Conservation (phyloP, 192 early-diverging fungal genomes). For the Gigaspora rosea region DNA sequence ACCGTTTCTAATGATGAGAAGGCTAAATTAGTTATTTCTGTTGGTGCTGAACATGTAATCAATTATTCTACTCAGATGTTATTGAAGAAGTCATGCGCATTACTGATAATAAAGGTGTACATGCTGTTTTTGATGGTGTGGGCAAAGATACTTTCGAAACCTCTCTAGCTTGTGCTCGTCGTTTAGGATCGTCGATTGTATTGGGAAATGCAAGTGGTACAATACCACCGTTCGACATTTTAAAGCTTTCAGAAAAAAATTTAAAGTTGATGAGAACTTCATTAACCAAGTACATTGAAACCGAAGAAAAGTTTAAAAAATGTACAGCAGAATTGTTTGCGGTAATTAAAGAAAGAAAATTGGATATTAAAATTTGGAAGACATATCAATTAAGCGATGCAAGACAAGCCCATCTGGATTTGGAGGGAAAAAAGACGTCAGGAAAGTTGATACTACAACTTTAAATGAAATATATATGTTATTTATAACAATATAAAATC, state of each 20-base stretch:
- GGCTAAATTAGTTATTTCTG: slow-evolving; percentile 54
- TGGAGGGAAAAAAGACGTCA: slow-evolving; percentile 69
- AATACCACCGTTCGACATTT: slow-evolving; percentile 62
- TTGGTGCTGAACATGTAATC: slow-evolving; percentile 76
- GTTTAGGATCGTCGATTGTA: slow-evolving; percentile 71
- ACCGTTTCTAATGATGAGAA: slow-evolving; percentile 77
- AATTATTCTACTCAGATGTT: slow-evolving; percentile 66
- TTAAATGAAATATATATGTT: background rate
- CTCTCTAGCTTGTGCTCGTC: slow-evolving; percentile 62
- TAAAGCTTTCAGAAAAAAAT: slow-evolving; percentile 67
- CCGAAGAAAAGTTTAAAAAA: slow-evolving; percentile 65
- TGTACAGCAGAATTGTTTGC: slow-evolving; percentile 62
- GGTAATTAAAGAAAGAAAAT: slow-evolving; percentile 58
- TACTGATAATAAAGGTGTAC: slow-evolving; percentile 71
- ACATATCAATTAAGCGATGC: slow-evolving; percentile 75
- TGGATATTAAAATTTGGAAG: slow-evolving; percentile 74
- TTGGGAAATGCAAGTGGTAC: slow-evolving; percentile 91
- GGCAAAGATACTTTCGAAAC: slow-evolving; percentile 83
- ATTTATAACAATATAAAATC: too few relatives aligned
- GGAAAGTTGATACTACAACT: slow-evolving; percentile 67
- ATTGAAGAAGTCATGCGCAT: slow-evolving; percentile 69
- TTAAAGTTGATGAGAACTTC: slow-evolving; percentile 72
- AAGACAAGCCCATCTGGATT: slow-evolving; percentile 73
- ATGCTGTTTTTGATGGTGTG: slow-evolving; percentile 89
- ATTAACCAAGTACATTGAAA: slow-evolving; percentile 71